phyloP scores from a whole-genome alignment of 148 eudicot species.

The Rhododendron ovatum region DNA sequence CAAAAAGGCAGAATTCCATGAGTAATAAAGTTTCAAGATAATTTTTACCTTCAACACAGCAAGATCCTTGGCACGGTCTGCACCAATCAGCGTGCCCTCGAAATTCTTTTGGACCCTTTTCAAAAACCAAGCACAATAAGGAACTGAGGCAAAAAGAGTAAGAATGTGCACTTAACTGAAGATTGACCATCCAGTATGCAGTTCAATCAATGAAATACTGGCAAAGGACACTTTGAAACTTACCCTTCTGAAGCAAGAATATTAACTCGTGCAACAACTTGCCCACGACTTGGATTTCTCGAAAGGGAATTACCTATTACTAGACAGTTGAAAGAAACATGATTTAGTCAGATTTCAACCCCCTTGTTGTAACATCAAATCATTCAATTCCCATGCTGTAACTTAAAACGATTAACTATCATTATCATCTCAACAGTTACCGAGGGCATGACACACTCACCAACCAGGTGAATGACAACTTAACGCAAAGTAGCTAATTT shows the following conservation, averaged over 20 bases:
- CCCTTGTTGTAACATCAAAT: background rate
- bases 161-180: background rate
- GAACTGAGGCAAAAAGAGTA: background rate
- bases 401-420: background rate
- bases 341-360: background rate
- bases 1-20: background rate
- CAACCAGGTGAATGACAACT: background rate
- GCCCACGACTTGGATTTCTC: slow-evolving; percentile 73
- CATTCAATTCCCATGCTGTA: slow-evolving; percentile 2
- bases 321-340: slow-evolving; percentile 27
- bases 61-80: slow-evolving; percentile 97
- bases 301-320: slow-evolving; percentile 95
- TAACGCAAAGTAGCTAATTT: background rate
- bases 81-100: slow-evolving; percentile 88
- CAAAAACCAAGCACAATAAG: slow-evolving; percentile 16
- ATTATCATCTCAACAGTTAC: background rate
- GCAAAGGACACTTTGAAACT: slow-evolving; percentile 17
- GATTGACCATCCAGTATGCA: slow-evolving; percentile 5
- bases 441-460: background rate
- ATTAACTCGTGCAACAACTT: slow-evolving; percentile 93
- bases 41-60: slow-evolving; percentile 84
- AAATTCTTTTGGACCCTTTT: slow-evolving; percentile 89
- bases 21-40: background rate
- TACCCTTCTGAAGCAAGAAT: slow-evolving; percentile 94
- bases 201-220: background rate